Base-by-base conservation (phyloP, 177 flowering plant species). In the Vitis hybrid region DNA sequence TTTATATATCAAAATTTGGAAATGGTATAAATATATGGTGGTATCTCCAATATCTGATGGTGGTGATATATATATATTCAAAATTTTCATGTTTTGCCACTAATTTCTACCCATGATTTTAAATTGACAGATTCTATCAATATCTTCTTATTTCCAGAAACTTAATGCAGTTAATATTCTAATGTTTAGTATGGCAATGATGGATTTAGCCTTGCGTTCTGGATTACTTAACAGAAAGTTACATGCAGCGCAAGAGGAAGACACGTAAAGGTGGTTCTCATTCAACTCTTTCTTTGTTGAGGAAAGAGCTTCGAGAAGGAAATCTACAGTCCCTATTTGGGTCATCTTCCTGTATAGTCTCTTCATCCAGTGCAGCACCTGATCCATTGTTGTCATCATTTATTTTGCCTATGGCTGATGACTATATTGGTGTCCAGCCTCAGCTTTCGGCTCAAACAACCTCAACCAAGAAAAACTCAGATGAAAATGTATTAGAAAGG, bases 231-330 rank as follows among this genome's bases (percentile, higher is more conserved):
- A 92, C 86, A 30, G 61, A 57, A 64, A 32, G 1, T 75, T 78
- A 93, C 96, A 74, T 91, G 86, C 97, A 90, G 79, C 92, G 94
- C 64, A 89, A 88, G 85, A 90, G 94, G 76, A 91, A 86, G 82
- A 81, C 79, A 2, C 85, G 86, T 48, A 91, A 81, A 88, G 82
- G 85, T 74, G 89, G 94, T 62, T 80, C 91, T 24, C 86, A 84
- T 80, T 89, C 97, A 24, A 84, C 92, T 19, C 88, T 92, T 63
- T 86, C 97, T 66, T 74, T 89, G 40, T 81, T 94, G 82, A 94
- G 87, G 79, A 92, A 82, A 82, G 98, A 92, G 68, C 85, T 92
- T 64, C 84, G 84, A 51, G 98, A 92, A 65, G 97, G 97, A 72
- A 89, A 86, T 71, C 67, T 94, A 32, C 94, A 85, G 66, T 81